Conservation (phyloP, 306 rosid genomes). For the Oxytropis ochrocephala region DNA sequence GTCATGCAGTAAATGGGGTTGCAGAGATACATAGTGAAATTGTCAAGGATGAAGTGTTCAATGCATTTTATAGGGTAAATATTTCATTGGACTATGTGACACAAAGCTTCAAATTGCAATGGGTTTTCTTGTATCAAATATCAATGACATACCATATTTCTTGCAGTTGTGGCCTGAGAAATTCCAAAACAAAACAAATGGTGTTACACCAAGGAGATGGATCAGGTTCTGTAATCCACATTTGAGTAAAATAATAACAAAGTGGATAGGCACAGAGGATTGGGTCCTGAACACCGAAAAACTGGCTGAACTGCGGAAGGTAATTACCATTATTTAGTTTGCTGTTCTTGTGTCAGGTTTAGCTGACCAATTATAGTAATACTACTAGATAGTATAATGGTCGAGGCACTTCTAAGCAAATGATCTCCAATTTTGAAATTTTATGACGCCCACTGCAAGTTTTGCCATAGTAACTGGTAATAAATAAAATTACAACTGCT, state of each 20-base stretch:
- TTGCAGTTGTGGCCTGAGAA: slow-evolving; percentile 93
- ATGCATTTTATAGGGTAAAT: slow-evolving; percentile 72
- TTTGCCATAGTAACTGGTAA: neutral
- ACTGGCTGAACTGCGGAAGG: slow-evolving; percentile 72
- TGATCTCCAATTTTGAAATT: slow-evolving; percentile 6
- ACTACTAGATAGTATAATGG: slow-evolving; percentile 1
- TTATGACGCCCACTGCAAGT: neutral
- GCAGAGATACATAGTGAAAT: slow-evolving; percentile 98
- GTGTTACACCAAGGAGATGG: slow-evolving; percentile 99
- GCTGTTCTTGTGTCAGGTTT: slow-evolving; percentile 12
- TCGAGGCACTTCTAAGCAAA: neutral
- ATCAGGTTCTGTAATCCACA: slow-evolving; percentile 86
- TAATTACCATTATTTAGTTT: slow-evolving; percentile 20
- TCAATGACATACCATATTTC: slow-evolving; percentile 28
- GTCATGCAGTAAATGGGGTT: slow-evolving; percentile 98
- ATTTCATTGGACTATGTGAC: slow-evolving; percentile 7
- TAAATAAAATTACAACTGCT: neutral
- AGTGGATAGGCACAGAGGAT: slow-evolving; percentile 81
- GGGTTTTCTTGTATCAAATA: neutral
- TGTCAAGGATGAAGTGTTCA: slow-evolving; percentile 90
- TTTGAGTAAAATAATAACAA: slow-evolving; percentile 64
- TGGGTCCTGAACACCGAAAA: slow-evolving; percentile 88
- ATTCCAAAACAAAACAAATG: slow-evolving; percentile 98
- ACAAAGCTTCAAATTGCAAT: neutral
- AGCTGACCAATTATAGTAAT: neutral